Evolutionary conservation across 768 basidiomycete species (phyloP).

Genomic region (Epithele typhae): DNA sequence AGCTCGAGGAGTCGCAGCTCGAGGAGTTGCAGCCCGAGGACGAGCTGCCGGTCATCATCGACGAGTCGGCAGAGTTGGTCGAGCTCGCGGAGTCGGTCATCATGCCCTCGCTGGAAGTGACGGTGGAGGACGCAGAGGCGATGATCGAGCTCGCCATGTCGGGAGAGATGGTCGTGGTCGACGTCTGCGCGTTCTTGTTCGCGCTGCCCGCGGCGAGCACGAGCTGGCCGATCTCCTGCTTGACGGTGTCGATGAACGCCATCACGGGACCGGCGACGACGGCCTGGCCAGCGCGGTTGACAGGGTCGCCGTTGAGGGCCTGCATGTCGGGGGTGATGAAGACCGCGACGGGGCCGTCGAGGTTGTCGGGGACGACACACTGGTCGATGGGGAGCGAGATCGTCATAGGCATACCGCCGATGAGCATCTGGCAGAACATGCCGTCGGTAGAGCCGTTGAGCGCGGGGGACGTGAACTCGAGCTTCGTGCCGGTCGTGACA

Average conservation of each 20-base stretch:
- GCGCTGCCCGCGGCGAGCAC: constrained; percentile 26
- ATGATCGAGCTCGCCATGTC: constrained; percentile 29
- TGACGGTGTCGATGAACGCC: constrained; percentile 58
- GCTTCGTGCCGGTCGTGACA: constrained; percentile 50
- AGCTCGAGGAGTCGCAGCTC: neutral
- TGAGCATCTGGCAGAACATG: constrained; percentile 69
- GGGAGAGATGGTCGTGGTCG: constrained; percentile 20
- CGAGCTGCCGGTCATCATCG: constrained; percentile 9
- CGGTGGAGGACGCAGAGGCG: constrained; percentile 13
- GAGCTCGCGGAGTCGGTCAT: no score
- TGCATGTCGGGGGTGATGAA: constrained; percentile 62
- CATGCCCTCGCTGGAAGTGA: no score
- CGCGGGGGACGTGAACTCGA: constrained; percentile 57
- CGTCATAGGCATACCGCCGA: constrained; percentile 54
- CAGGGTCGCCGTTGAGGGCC: constrained; percentile 59
- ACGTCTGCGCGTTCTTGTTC: constrained; percentile 21
- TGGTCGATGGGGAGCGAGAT: constrained; percentile 53
- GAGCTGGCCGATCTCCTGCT: constrained; percentile 47
- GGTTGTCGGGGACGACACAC: constrained; percentile 60
- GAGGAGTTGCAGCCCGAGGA: neutral
- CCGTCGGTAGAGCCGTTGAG: constrained; percentile 46
- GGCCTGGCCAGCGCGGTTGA: constrained; percentile 46
- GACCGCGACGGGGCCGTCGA: constrained; percentile 74
- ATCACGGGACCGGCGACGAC: constrained; percentile 71
- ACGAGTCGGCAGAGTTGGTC: constrained; percentile 1